phyloP scores from a whole-genome alignment of 208 protist genomes.

The Wallacemonas sp. region DNA sequence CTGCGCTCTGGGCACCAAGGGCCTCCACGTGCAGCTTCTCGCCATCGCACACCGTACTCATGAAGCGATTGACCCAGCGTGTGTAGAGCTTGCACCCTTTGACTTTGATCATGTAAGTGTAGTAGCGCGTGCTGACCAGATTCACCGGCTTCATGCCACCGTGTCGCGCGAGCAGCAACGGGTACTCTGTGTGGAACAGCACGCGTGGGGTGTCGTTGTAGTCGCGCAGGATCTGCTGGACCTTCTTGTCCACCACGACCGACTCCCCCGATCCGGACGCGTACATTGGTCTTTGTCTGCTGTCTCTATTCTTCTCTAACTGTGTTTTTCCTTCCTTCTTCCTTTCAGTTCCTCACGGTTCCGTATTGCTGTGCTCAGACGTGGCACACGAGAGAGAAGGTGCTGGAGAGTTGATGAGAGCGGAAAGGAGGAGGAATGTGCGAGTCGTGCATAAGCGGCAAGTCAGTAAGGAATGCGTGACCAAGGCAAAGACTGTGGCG shows the following conservation, averaged over 20 bases:
- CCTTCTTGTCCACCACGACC: conserved; percentile 29
- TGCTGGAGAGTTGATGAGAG: too few species aligned
- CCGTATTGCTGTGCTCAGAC: too few species aligned
- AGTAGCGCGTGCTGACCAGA: conserved; percentile 66
- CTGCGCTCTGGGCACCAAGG: neutral
- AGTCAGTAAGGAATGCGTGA: too few species aligned
- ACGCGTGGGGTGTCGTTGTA: conserved; percentile 75
- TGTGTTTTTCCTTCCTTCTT: too few species aligned
- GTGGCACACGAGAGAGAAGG: too few species aligned
- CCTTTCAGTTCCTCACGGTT: too few species aligned
- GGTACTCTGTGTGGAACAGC: conserved; percentile 50
- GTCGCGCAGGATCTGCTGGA: conserved; percentile 74
- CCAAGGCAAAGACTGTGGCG: too few species aligned
- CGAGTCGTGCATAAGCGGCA: too few species aligned
- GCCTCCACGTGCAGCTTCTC: conserved; percentile 11
- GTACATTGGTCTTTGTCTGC: neutral
- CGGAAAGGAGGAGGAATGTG: too few species aligned
- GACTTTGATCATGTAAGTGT: conserved; percentile 82
- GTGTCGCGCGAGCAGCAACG: conserved; percentile 52
- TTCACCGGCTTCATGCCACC: conserved; percentile 55
- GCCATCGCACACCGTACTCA: conserved; percentile 34
- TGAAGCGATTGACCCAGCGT: conserved; percentile 66
- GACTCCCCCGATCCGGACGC: neutral
- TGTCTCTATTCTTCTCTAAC: neutral
- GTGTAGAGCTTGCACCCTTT: conserved; percentile 78